Evolutionary conservation across 257 asterid genomes (phyloP).

Genomic region (Ophiorrhiza pumila): DNA sequence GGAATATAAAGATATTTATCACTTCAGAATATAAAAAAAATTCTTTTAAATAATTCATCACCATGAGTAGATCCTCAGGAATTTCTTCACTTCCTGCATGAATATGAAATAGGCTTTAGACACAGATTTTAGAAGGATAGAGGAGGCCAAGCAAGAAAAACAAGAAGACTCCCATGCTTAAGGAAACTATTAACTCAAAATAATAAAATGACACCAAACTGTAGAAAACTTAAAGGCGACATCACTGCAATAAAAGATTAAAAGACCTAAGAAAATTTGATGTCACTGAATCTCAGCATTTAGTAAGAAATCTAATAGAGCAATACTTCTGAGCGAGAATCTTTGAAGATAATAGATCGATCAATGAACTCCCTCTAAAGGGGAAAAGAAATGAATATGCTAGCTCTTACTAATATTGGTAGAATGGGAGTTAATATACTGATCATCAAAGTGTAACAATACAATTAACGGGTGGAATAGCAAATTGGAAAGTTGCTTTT

Average conservation of each 20-base stretch:
- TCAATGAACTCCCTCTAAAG: not conserved
- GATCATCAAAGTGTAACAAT: not conserved
- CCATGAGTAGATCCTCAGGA: slow-evolving; percentile 68
- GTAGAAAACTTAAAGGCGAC: not conserved
- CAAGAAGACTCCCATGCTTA: not conserved
- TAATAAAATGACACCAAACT: not conserved
- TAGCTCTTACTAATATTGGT: not conserved
- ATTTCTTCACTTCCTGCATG: slow-evolving; percentile 84
- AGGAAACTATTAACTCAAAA: not conserved
- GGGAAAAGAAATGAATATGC: not conserved
- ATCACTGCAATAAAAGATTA: not conserved
- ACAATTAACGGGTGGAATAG: not conserved
- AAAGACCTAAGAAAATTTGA: not conserved
- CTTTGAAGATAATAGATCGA: not conserved
- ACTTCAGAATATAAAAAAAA: slow-evolving; percentile 16
- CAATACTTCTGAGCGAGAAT: not conserved
- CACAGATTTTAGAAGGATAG: slow-evolving; percentile 10
- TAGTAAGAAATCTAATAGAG: not conserved
- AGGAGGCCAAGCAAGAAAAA: slow-evolving; percentile 11
- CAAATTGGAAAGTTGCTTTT: not conserved
- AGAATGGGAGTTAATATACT: not conserved
- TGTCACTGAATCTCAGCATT: not conserved
- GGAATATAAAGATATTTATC: slow-evolving; percentile 18
- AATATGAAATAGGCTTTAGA: slow-evolving; percentile 29
- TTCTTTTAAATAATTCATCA: slow-evolving; percentile 27